Evolutionary conservation across 768 basidiomycete genomes (phyloP), one percentile per base, ranked within the genome.

Genomic region (Mycena galopus): DNA sequence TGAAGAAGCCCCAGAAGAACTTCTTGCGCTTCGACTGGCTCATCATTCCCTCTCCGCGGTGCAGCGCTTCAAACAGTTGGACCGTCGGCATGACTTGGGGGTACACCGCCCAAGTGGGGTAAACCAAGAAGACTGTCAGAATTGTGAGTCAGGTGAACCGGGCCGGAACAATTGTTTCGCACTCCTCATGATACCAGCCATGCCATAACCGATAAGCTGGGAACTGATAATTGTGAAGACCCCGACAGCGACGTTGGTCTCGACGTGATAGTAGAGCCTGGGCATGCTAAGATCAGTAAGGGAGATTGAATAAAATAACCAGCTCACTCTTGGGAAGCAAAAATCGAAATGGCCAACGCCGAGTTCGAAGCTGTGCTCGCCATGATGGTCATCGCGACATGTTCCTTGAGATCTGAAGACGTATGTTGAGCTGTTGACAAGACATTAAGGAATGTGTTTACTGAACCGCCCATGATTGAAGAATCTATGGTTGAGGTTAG

Each of bases 311-410:
- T 37, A 14, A 37, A 37, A 37, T 14, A 37, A 7, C 35, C 35
- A 37, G 35, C 14, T 7, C 35, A 37, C 35, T 89, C 87, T 25
- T 89, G 82, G 1, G 88, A 84, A 3, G 88, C 88, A 66, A 89
- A 88, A 66, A 89, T 85, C 58, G 86, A 86, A 76, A 89, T 88
- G 2, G 88, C 88, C 21, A 86, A 78, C 1, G 89, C 88, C 1
- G 87, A 84, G 0, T 81, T 78, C 0, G 88, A 87, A 0, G 89
- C 88, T 2, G 89, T 89, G 16, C 86, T 87, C 0, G 88, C 75
- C 87, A 90, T 88, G 50, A 89, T 88, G 32, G 87, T 86, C 51
- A 89, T 88, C 6, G 86, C 85, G 0, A 88, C 87, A 70, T 89
- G 89, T 72, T 90, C 89, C 68, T 84, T 83, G 73, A 82, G 76